Percentiles rank a stretch among this genome's conserved stretches.
Evolutionary conservation across 2,329 filamentous ascomycete genomes (phyloP).

Genomic region (Venturia oleaginea): DNA sequence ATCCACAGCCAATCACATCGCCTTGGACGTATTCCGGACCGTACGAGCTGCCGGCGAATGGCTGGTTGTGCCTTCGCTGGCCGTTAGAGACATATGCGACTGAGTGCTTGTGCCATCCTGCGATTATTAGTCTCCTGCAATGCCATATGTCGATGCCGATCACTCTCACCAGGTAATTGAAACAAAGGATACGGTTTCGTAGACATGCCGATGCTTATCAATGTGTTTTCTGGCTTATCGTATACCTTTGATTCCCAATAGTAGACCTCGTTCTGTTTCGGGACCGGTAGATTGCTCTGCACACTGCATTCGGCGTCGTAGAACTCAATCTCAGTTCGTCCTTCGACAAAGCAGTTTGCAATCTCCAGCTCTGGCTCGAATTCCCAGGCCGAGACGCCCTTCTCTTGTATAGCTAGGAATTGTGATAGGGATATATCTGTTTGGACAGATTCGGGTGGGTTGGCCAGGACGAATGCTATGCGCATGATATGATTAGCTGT

Average conservation of each 20-base stretch:
- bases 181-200: constrained; percentile 97
- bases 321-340: constrained; percentile 93
- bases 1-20: constrained; percentile 92
- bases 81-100: constrained; percentile 86
- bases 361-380: constrained; percentile 99
- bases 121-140: constrained; percentile 14
- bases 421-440: constrained; percentile 97
- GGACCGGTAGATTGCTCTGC: constrained; percentile 90
- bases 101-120: constrained; percentile 86
- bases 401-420: constrained; percentile 96
- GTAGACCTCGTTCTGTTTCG: constrained; percentile 98
- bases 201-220: constrained; percentile 84
- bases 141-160: neutral
- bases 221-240: constrained; percentile 83
- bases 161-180: constrained; percentile 71
- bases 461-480: constrained; percentile 82
- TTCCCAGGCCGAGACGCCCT: constrained; percentile 98
- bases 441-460: constrained; percentile 88
- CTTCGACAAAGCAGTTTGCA: constrained; percentile 97
- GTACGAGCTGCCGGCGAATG: constrained; percentile 71
- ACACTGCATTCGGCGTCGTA: constrained; percentile 97
- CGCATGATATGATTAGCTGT: constrained; percentile 19
- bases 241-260: constrained; percentile 99
- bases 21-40: constrained; percentile 82
- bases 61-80: constrained; percentile 82